Evolutionary conservation across 805 yeast species (phyloP), one percentile per base, ranked within the genome.

Genomic region (Ogataea allantospora): DNA sequence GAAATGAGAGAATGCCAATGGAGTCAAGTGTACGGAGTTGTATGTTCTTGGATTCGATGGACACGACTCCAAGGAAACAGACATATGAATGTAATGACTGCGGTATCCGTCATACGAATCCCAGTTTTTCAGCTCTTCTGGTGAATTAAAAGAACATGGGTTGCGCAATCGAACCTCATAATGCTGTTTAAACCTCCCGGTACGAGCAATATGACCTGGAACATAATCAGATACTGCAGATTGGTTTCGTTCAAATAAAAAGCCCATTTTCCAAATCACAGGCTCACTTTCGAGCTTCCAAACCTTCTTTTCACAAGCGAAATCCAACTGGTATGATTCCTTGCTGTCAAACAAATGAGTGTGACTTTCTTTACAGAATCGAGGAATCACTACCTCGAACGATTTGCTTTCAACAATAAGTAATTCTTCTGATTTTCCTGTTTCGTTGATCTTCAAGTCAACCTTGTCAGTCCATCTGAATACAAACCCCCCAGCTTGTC

Each of bases 21-120:
- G 95, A 2, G 88, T 71, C 35, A 91, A 62, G 55, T 89, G 95
- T 30, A 85, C 71, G 1, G 88, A 70, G 61, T 89, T 91, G 50
- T 80, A 79, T 8, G 78, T 59, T 3, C 33, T 37, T 12, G 46
- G 18, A 9, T 22, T 14, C 27, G 67, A 8, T 40, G 42, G 19
- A 47, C 32, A 60, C 6, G 84, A 76, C 3, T 65, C 52, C 21
- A 84, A 65, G 0, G 77, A 62, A 25, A 84, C 63, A 0, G 88
- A 77, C 68, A 85, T 57, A 55, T 88, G 96, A 8, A 91, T 68
- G 55, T 77, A 89, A 38, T 88, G 81, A 46, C 95, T 83, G 55
- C 98, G 66, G 66, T 80, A 93, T 0, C 83, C 88, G 9, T 60
- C 63, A 57, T 82, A 91, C 0, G 96, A 86, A 62, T 91, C 98